These are phyloP conservation scores for Pythium grandisporangium DNA, from an alignment of 352 stramenopile species.

Conservation along the genomic window DNA sequence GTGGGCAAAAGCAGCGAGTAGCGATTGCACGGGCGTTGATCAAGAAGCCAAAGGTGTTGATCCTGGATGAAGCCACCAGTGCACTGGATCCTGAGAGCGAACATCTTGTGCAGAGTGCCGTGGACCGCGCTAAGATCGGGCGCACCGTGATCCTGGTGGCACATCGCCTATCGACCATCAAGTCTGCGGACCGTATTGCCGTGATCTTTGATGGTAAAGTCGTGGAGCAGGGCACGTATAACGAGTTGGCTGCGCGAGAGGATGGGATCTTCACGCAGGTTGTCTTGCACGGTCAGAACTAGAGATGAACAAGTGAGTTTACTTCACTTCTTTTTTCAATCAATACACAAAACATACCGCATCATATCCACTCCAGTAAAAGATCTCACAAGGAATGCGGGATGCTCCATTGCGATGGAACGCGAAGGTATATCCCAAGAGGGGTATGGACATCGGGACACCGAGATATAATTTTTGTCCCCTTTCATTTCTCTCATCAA, in stretches of 20 bases:
- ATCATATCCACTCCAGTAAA: too few species aligned
- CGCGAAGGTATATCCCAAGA: neutral
- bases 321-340: too few species aligned
- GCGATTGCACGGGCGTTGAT: constrained; percentile 67
- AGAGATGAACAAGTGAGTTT: too few species aligned
- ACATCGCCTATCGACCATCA: constrained; percentile 93
- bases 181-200: constrained; percentile 87
- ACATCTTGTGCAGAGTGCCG: constrained; percentile 65
- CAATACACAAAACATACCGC: constrained; percentile 1
- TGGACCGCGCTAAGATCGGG: constrained; percentile 65
- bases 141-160: constrained; percentile 97
- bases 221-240: constrained; percentile 77
- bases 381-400: too few species aligned
- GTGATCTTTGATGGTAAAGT: constrained; percentile 85
- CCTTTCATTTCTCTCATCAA: neutral
- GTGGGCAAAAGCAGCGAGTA: constrained; percentile 76
- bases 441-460: too few species aligned
- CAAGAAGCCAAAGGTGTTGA: constrained; percentile 68
- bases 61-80: constrained; percentile 71
- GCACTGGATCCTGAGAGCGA: constrained; percentile 74
- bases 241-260: constrained; percentile 38
- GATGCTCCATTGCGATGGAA: neutral
- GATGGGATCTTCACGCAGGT: constrained; percentile 74
- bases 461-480: neutral
- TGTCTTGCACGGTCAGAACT: constrained; percentile 51